phyloP scores from a whole-genome alignment of 2,329 filamentous ascomycete genomes.

The Paraphaeosphaeria sporulosa region DNA sequence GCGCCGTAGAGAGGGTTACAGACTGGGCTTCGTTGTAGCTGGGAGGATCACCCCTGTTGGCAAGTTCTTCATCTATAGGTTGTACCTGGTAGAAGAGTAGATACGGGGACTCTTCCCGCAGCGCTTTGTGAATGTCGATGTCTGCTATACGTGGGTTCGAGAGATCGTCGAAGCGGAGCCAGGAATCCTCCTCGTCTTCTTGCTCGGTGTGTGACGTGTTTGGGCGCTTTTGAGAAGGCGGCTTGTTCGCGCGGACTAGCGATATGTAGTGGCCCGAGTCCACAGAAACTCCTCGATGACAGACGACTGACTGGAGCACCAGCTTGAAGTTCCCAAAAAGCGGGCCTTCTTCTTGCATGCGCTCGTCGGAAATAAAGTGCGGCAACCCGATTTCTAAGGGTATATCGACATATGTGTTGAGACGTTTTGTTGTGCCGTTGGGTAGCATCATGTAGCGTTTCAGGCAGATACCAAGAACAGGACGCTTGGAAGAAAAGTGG shows the following conservation, averaged over 20 bases:
- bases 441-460: slow-evolving; percentile 85
- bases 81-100: slow-evolving; percentile 95
- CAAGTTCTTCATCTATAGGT: slow-evolving; percentile 77
- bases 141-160: slow-evolving; percentile 72
- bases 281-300: slow-evolving; percentile 85
- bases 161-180: slow-evolving; percentile 95
- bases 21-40: slow-evolving; percentile 49
- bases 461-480: slow-evolving; percentile 89
- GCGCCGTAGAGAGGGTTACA: slow-evolving; percentile 27
- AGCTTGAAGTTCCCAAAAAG: slow-evolving; percentile 92
- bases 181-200: slow-evolving; percentile 58
- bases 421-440: slow-evolving; percentile 72
- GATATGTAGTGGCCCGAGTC: slow-evolving; percentile 92
- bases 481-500: slow-evolving; percentile 82
- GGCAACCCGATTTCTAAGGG: slow-evolving; percentile 83
- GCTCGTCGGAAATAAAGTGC: slow-evolving; percentile 86
- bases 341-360: slow-evolving; percentile 69
- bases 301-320: slow-evolving; percentile 88
- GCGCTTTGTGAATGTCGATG: slow-evolving; percentile 78
- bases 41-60: slow-evolving; percentile 48
- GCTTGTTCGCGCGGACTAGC: slow-evolving; percentile 76
- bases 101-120: slow-evolving; percentile 91
- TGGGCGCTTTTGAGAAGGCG: slow-evolving; percentile 34
- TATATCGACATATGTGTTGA: slow-evolving; percentile 89
- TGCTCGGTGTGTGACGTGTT: slow-evolving; percentile 57